Evolutionary conservation across 768 basidiomycete genomes (phyloP), one percentile per base, ranked within the genome.

Genomic region (Mycena sanguinolenta): DNA sequence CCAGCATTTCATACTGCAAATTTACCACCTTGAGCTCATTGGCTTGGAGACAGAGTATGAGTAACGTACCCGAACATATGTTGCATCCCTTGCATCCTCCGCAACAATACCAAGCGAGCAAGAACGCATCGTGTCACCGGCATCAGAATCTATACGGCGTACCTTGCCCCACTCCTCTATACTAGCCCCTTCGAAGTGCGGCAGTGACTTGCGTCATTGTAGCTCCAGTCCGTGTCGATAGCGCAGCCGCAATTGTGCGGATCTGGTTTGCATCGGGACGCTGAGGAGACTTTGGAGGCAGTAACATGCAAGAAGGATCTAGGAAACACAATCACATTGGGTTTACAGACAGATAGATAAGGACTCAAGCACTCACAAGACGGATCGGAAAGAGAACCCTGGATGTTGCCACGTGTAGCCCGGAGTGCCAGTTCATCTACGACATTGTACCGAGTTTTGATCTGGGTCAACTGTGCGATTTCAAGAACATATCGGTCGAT

Each of bases 51-150:
- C 14, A 16, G 27, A 36, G 0, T 7, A 12, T 23, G 21, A 23
- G 3, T 3, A 36, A n/a, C 58, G n/a, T 69, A 81, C 79, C 23
- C 76, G 61, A n/a, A 81, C 73, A 68, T 57, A 79, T 0, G 76
- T 72, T 0, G 76, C 73, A 66, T 80, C 78, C 3, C 75, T 65
- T 1, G 49, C 36, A 36, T 77, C 77, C n/a, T n/a, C n/a, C n/a
- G n/a, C n/a, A n/a, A n/a, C n/a, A n/a, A n/a, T n/a, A n/a, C n/a
- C n/a, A n/a, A n/a, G n/a, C n/a, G n/a, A n/a, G n/a, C n/a, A n/a
- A n/a, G n/a, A n/a, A n/a, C n/a, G n/a, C n/a, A n/a, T n/a, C n/a
- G n/a, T n/a, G n/a, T n/a, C n/a, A n/a, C n/a, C n/a, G n/a, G n/a
- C n/a, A n/a, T n/a, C n/a, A n/a, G n/a, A n/a, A n/a, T n/a, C n/a